phyloP scores from a whole-genome alignment of 768 basidiomycete genomes.

The Strobilomyces confusus region DNA sequence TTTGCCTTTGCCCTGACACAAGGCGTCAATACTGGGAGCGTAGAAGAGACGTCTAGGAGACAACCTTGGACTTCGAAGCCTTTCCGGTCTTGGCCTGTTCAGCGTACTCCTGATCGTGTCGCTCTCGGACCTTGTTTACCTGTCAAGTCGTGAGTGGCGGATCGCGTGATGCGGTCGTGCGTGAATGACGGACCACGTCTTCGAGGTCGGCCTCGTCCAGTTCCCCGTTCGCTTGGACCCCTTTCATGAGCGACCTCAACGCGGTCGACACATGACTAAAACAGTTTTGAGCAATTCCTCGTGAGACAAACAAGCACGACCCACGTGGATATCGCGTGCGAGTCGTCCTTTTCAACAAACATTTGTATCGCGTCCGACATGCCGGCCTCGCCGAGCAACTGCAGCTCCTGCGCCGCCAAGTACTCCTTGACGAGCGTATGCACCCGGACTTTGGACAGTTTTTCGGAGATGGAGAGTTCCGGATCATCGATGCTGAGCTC shows the following conservation, averaged over 20 bases:
- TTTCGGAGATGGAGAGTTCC: constrained; percentile 61
- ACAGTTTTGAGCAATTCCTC: not conserved
- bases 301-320: constrained; percentile 26
- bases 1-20: constrained; percentile 48
- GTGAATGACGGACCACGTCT: constrained; percentile 50
- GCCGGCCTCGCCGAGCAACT: constrained; percentile 82
- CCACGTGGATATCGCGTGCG: constrained; percentile 84
- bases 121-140: constrained; percentile 68
- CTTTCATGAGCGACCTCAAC: constrained; percentile 61
- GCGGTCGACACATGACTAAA: constrained; percentile 62
- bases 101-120: constrained; percentile 59
- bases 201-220: constrained; percentile 73
- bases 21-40: not conserved
- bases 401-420: constrained; percentile 86
- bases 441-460: constrained; percentile 77
- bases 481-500: constrained; percentile 81
- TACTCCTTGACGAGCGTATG: constrained; percentile 90
- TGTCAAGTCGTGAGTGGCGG: constrained; percentile 23
- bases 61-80: constrained; percentile 44
- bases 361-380: constrained; percentile 93
- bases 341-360: constrained; percentile 97
- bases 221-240: constrained; percentile 61
- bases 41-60: not conserved
- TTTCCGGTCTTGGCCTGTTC: constrained; percentile 42
- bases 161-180: not conserved